Conservation (phyloP, 257 asterid genomes). For the Gardenia jasminoides region DNA sequence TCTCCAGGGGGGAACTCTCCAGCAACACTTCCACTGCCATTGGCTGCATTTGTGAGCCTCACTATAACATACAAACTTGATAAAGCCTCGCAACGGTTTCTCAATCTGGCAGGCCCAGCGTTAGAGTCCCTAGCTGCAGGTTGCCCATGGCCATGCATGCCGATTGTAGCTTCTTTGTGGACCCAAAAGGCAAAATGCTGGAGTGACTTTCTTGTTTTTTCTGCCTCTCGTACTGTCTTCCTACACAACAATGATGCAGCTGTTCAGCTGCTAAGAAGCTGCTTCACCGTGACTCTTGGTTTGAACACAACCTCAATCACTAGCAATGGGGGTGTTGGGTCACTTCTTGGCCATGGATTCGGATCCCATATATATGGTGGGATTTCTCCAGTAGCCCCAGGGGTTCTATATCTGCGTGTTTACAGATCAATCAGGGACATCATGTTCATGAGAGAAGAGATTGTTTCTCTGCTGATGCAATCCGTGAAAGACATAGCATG, state of each 20-base stretch:
- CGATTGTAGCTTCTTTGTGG: constrained; percentile 94
- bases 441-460: constrained; percentile 84
- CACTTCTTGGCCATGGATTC: constrained; percentile 95
- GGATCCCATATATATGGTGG: constrained; percentile 90
- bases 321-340: constrained; percentile 80
- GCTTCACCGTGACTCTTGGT: constrained; percentile 71
- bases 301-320: constrained; percentile 53
- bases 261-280: constrained; percentile 82
- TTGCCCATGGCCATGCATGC: constrained; percentile 99
- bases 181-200: constrained; percentile 91
- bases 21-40: constrained; percentile 87
- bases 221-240: constrained; percentile 95
- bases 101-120: constrained; percentile 95
- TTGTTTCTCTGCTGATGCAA: constrained; percentile 67
- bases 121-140: constrained; percentile 97
- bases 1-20: constrained; percentile 78
- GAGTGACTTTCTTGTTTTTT: constrained; percentile 90
- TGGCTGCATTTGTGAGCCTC: constrained; percentile 97
- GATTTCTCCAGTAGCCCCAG: constrained; percentile 92
- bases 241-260: constrained; percentile 88
- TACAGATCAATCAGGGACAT: constrained; percentile 76
- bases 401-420: constrained; percentile 79
- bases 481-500: constrained; percentile 64
- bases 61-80: constrained; percentile 97
- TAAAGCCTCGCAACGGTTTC: constrained; percentile 87